Percentiles rank a stretch among this genome's conserved stretches.
These are phyloP conservation scores for Geranium rotundifolium DNA, from an alignment of 345 rosid species.

Conservation along the genomic window DNA sequence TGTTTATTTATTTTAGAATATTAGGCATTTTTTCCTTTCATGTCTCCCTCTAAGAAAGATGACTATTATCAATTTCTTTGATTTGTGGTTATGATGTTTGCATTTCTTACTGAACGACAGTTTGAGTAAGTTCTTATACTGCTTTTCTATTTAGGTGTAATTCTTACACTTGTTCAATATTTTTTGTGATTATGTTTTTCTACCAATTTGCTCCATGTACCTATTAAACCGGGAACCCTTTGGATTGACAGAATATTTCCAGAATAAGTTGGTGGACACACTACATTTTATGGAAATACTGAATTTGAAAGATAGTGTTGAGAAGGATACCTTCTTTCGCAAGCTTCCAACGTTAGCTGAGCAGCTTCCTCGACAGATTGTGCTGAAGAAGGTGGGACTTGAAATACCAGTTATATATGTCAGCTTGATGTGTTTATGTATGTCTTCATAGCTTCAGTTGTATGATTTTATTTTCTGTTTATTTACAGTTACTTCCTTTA, in stretches of 20 bases:
- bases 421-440: neutral
- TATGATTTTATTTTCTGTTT: slow-evolving; percentile 24
- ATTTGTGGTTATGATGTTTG: neutral
- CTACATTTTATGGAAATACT: slow-evolving; percentile 99
- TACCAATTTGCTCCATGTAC: neutral
- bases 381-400: slow-evolving; percentile 68
- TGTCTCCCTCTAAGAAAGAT: neutral
- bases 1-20: no score
- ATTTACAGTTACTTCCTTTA: slow-evolving; percentile 80
- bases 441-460: slow-evolving; percentile 11
- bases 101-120: neutral
- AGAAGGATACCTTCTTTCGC: slow-evolving; percentile 93
- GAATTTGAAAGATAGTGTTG: slow-evolving; percentile 83
- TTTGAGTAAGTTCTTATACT: neutral
- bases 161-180: neutral
- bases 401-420: slow-evolving; percentile 11
- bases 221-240: slow-evolving; percentile 4
- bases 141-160: neutral
- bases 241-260: slow-evolving; percentile 79
- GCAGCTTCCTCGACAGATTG: slow-evolving; percentile 97
- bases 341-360: slow-evolving; percentile 94
- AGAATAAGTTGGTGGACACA: slow-evolving; percentile 98
- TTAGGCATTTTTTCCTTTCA: neutral
- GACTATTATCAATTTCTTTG: neutral
- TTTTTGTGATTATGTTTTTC: slow-evolving; percentile 6